These are phyloP conservation scores for Saxophila tyrrhenica DNA, from an alignment of 495 filamentous ascomycete species.

Conservation along the genomic window DNA sequence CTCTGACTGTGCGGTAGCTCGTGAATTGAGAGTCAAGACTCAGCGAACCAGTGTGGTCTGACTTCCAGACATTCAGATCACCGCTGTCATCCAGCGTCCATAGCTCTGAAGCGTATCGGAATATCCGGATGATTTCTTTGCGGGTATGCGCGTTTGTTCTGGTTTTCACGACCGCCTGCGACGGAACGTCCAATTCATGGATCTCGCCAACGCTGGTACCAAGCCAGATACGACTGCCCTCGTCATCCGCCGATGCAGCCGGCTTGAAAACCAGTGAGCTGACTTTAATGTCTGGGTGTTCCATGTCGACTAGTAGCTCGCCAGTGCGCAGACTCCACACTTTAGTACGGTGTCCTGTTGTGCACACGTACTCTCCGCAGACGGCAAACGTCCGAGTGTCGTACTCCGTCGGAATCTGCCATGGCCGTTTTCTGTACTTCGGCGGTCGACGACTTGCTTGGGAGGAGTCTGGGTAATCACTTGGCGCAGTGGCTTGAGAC, in stretches of 20 bases:
- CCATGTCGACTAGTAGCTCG: conserved; percentile 64
- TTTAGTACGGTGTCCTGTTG: conserved; percentile 69
- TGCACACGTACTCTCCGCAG: conserved; percentile 78
- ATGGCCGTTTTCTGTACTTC: conserved; percentile 51
- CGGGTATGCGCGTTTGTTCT: conserved; percentile 65
- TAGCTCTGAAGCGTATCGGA: conserved; percentile 74
- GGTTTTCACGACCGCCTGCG: conserved; percentile 52
- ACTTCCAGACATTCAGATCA: conserved; percentile 75
- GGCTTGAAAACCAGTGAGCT: conserved; percentile 80
- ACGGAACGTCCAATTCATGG: conserved; percentile 69
- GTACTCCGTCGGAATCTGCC: conserved; percentile 68
- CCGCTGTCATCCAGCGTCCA: conserved; percentile 93
- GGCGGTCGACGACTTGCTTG: conserved; percentile 77
- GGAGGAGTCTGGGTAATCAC: conserved; percentile 74
- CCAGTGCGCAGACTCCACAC: conserved; percentile 80
- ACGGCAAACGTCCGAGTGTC: conserved; percentile 78
- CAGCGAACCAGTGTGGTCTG: conserved; percentile 63
- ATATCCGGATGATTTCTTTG: conserved; percentile 75
- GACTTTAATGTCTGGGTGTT: conserved; percentile 69
- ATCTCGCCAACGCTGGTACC: conserved; percentile 80
- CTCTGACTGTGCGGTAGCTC: conserved; percentile 60
- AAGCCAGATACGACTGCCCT: conserved; percentile 80
- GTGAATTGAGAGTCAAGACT: conserved; percentile 57
- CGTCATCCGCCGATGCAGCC: conserved; percentile 56
- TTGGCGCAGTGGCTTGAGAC: conserved; percentile 10